Conservation (phyloP, 805 yeast genomes). For the Candida dendrica region DNA sequence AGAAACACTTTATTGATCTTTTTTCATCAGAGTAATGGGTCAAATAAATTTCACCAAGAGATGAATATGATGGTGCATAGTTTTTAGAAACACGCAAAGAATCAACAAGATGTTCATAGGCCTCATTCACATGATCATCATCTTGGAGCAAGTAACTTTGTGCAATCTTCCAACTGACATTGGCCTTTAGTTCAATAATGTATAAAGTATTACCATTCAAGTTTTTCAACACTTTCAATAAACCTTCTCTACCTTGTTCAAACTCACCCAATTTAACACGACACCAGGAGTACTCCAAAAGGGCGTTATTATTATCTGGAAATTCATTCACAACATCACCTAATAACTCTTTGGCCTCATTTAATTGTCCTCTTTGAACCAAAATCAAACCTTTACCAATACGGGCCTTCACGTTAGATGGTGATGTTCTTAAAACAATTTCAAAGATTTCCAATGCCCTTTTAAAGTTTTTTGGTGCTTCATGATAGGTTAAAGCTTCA, state of each 20-base stretch:
- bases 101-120: conserved; percentile 51
- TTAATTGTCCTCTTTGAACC: conserved; percentile 54
- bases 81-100: conserved; percentile 59
- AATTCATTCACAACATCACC: conserved; percentile 37
- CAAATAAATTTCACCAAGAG: conserved; percentile 70
- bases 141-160: conserved; percentile 40
- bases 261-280: conserved; percentile 45
- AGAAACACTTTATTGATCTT: conserved; percentile 80
- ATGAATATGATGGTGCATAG: conserved; percentile 74
- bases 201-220: conserved; percentile 44
- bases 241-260: conserved; percentile 43
- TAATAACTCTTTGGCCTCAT: conserved; percentile 48
- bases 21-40: conserved; percentile 47
- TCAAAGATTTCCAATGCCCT: conserved; percentile 71
- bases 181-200: conserved; percentile 51
- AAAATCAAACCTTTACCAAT: conserved; percentile 79
- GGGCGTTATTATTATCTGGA: conserved; percentile 53
- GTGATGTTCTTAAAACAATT: conserved; percentile 40
- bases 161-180: conserved; percentile 67
- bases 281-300: conserved; percentile 76
- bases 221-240: conserved; percentile 28
- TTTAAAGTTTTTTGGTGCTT: conserved; percentile 82
- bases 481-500: conserved; percentile 70
- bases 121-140: conserved; percentile 27
- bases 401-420: conserved; percentile 49